Evolutionary conservation across 768 basidiomycete genomes (phyloP), one percentile per base, ranked within the genome.

Genomic region (Mrakia blollopis): DNA sequence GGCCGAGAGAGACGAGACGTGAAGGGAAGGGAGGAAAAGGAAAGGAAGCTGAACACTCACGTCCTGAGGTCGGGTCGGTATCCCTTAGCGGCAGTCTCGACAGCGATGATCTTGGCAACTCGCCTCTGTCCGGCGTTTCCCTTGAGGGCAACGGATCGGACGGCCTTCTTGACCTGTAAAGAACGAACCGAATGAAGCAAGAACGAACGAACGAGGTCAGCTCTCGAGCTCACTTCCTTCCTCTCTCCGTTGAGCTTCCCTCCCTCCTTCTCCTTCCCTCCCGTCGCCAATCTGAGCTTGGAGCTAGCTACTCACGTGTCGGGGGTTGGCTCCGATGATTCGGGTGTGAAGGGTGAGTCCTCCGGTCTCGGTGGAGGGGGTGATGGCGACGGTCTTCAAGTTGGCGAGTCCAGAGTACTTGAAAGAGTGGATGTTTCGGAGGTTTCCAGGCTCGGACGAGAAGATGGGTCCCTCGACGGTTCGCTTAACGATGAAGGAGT

Each of bases 361-460:
- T 60, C 73, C 63, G 50, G 67, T 52, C 62, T 72, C 69, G 25
- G 69, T 71, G 21, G 65, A 39, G 32, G 76, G 47, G 11, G 68
- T 14, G 68, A 80, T 63, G 67, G 75, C 69, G 54, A 78, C 23
- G 11, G 81, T 80, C 91, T 94, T 94, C 81, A 86, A 79, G 87
- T 95, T 94, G 82, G 91, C 89, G 78, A 95, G 86, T 77, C 93
- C 93, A 78, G 93, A 96, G 87, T 88, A 94, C 83, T 95, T 96
- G 88, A 88, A 87, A n/a, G 93, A 94, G 87, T 94, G 91, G 80
- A 93, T 81, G 71, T 72, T 72, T 72, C 71, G 71, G 71, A 72
- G 71, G 71, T 72, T 72, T 72, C 71, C 83, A 91, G 89, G 88
- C 87, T 96, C 94, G 84, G 86, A 90, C 80, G 93, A 93, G 86